phyloP scores from a whole-genome alignment of 1,284 basidiomycete species.

The Naganishia albida region DNA sequence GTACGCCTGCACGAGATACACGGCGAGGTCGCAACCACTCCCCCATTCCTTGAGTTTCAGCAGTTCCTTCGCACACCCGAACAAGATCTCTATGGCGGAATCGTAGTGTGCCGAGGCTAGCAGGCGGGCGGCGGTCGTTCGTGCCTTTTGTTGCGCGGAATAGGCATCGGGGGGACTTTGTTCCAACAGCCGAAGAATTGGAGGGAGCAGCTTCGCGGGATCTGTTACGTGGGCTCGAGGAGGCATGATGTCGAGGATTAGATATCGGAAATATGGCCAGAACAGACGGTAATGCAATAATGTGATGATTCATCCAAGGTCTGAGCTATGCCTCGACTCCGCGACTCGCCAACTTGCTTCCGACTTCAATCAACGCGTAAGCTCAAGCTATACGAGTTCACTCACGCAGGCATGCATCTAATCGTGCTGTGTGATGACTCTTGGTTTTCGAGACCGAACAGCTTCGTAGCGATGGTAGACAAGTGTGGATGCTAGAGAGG shows the following conservation, averaged over 20 bases:
- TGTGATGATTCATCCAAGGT: too few relatives aligned
- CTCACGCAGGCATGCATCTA: too few relatives aligned
- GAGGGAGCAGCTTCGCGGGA: slow-evolving; percentile 48
- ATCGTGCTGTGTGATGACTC: too few relatives aligned
- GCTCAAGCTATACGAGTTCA: too few relatives aligned
- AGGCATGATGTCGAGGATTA: slow-evolving; percentile 34
- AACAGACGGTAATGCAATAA: too few relatives aligned
- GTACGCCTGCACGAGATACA: slow-evolving; percentile 78
- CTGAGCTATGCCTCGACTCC: too few relatives aligned
- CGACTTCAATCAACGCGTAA: too few relatives aligned
- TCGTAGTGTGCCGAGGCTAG: slow-evolving; percentile 72
- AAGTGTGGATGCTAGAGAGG: too few relatives aligned
- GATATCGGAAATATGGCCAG: too few relatives aligned
- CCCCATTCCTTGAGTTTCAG: slow-evolving; percentile 83
- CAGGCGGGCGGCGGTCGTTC: slow-evolving; percentile 87
- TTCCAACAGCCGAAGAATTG: slow-evolving; percentile 49
- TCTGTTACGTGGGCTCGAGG: slow-evolving; percentile 43
- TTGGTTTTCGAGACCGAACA: too few relatives aligned
- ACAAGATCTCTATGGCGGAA: slow-evolving; percentile 82
- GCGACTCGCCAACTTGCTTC: too few relatives aligned
- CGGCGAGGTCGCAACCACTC: slow-evolving; percentile 77
- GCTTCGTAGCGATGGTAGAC: too few relatives aligned
- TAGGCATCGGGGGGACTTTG: slow-evolving; percentile 62
- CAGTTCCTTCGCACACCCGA: slow-evolving; percentile 77
- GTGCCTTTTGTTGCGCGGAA: slow-evolving; percentile 90